Conservation (phyloP, 345 rosid species). For the Arabidopsis thaliana region DNA sequence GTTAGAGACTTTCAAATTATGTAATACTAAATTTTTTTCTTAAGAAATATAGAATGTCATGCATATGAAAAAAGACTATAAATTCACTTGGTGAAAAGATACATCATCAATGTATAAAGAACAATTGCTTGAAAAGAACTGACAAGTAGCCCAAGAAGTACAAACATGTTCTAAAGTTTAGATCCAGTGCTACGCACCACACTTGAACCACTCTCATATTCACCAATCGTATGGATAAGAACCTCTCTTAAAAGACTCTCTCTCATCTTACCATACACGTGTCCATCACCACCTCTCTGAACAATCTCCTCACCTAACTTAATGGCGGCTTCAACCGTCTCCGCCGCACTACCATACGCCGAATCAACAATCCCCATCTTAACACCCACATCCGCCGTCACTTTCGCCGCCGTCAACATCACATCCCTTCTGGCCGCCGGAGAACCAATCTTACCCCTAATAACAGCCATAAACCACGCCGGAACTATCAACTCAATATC, state of each 20-base stretch:
- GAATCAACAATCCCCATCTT: slow-evolving; percentile 60
- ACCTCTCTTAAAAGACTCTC: slow-evolving; percentile 44
- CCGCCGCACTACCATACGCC: slow-evolving; percentile 54
- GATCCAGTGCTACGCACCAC: slow-evolving; percentile 21
- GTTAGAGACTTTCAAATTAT: too few species aligned
- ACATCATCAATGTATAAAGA: too few species aligned
- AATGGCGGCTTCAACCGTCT: slow-evolving; percentile 56
- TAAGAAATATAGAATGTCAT: too few species aligned
- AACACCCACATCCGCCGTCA: slow-evolving; percentile 57
- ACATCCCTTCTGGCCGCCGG: slow-evolving; percentile 53
- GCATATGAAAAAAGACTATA: too few species aligned
- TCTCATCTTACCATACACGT: slow-evolving; percentile 61
- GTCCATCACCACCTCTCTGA: slow-evolving; percentile 52
- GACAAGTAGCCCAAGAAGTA: too few species aligned
- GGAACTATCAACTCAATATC: slow-evolving; percentile 59
- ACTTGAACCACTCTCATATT: slow-evolving; percentile 30
- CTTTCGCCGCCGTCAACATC: slow-evolving; percentile 56
- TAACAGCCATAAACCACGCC: slow-evolving; percentile 49
- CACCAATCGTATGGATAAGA: slow-evolving; percentile 34
- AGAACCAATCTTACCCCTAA: slow-evolving; percentile 51
- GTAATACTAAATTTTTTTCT: too few species aligned
- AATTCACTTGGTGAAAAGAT: too few species aligned
- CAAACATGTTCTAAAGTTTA: neutral
- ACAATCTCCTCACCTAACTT: slow-evolving; percentile 53
- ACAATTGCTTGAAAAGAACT: too few species aligned